Base-by-base conservation (phyloP, 257 asterid genomes). In the Jaltomata sinuosa region DNA sequence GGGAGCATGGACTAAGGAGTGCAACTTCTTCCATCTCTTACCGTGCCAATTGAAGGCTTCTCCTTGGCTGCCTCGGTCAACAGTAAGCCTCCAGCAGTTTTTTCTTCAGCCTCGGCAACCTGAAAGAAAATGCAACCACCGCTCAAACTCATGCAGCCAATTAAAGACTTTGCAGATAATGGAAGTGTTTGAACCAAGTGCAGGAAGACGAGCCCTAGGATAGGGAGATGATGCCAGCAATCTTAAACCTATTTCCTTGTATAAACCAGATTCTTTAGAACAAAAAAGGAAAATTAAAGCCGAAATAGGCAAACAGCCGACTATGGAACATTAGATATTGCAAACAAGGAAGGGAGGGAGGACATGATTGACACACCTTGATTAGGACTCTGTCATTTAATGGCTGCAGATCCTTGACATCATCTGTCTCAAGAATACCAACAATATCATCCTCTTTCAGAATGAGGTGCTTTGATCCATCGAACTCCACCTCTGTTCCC, bases 391-490 rank as follows among this genome's bases (percentile, higher is more conserved):
- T 88, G 85, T 97, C 98, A 84, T 95, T 95, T 81, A 97, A 85
- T 14, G 98, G 99, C 85, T 93, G 92, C 93, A 97, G 50, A 82
- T 97, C 97, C 87, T 95, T 95, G 14, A 94, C 84, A 29, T 97
- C 99, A 45, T 97, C 98, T 2, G 97, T 90, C 27, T 94, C 98
- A 80, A 97, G 97, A 82, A 84, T 86, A 80, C 98, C 99, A 64
- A 95, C 94, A 85, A 97, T 90, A 78, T 97, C 99, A 87, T 97
- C 99, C 89, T 97, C 99, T 90, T 92, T 97, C 90, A 97, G 82
- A 72, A 95, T 94, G 83, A 97, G 92, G 88, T 97, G 99, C 61
- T 87, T 93, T 6, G 91, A 40, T 42, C 98, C 98, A 25, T 97
- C 83, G 84, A 97, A 97, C 84, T 97, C 98, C 22, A 97, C 98